phyloP scores from a whole-genome alignment of 2,329 filamentous ascomycete genomes.

The Cordyceps tenuipes region DNA sequence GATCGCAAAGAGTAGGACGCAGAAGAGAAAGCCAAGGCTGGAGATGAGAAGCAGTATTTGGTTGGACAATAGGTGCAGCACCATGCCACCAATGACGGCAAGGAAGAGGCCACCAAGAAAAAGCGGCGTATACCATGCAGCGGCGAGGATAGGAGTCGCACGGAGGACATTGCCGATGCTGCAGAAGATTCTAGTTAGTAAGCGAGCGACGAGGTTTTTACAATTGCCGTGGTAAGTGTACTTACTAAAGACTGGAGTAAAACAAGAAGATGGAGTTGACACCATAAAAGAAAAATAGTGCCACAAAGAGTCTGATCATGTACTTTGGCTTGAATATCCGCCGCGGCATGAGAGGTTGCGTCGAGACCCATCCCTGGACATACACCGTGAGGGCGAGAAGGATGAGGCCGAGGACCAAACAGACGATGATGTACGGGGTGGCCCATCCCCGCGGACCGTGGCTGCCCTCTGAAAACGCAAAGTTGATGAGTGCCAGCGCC shows the following conservation, averaged over 20 bases:
- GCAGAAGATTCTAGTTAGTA: not conserved
- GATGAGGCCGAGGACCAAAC: slow-evolving; percentile 47
- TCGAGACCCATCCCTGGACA: slow-evolving; percentile 53
- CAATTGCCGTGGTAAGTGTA: not conserved
- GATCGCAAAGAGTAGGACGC: slow-evolving; percentile 18
- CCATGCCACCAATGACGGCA: slow-evolving; percentile 3
- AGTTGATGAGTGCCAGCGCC: slow-evolving; percentile 56
- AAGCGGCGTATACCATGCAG: slow-evolving; percentile 10
- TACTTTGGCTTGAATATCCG: slow-evolving; percentile 53
- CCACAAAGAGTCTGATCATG: slow-evolving; percentile 45
- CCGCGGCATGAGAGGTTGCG: slow-evolving; percentile 52
- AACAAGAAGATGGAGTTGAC: slow-evolving; percentile 51
- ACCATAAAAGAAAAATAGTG: slow-evolving; percentile 49
- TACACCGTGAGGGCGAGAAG: slow-evolving; percentile 48
- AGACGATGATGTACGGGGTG: slow-evolving; percentile 56
- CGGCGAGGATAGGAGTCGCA: not conserved
- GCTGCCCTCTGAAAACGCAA: slow-evolving; percentile 57
- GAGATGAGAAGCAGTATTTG: slow-evolving; percentile 12
- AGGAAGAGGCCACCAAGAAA: slow-evolving; percentile 7
- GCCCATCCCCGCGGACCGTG: slow-evolving; percentile 54
- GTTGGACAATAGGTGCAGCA: slow-evolving; percentile 9
- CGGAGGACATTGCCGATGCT: slow-evolving; percentile 9
- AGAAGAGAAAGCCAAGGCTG: slow-evolving; percentile 28
- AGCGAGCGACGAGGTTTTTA: not conserved
- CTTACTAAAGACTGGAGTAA: slow-evolving; percentile 52